Evolutionary conservation across 2,329 filamentous ascomycete species (phyloP).

Genomic region (Aureobasidium leucospermi): DNA sequence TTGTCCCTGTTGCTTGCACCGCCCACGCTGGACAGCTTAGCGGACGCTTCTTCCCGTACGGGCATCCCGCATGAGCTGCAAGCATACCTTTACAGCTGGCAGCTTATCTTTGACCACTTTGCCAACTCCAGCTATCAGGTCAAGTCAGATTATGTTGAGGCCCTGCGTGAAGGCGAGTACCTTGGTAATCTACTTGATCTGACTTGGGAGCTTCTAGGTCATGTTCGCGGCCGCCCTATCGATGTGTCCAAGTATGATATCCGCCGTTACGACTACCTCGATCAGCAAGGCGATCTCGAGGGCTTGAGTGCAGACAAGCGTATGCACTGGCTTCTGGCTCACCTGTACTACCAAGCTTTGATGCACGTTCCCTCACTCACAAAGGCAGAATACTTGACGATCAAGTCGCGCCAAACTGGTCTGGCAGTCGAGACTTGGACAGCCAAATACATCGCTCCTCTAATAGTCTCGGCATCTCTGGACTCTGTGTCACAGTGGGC

Average conservation of each 20-base stretch:
- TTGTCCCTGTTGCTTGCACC: conserved; percentile 75
- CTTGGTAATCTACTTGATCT: conserved; percentile 67
- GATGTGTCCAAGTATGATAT: conserved; percentile 65
- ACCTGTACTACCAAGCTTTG: conserved; percentile 77
- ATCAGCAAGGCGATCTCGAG: conserved; percentile 12
- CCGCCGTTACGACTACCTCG: conserved; percentile 48
- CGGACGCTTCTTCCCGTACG: conserved; percentile 56
- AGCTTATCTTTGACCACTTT: conserved; percentile 82
- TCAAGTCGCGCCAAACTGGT: conserved; percentile 70
- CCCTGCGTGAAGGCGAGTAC: conserved; percentile 67
- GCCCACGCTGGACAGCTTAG: conserved; percentile 61
- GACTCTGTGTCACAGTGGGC: conserved; percentile 64
- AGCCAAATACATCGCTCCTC: conserved; percentile 67
- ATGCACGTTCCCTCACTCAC: conserved; percentile 71
- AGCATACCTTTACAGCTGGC: conserved; percentile 82
- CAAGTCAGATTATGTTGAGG: conserved; percentile 69
- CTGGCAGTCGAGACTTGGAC: conserved; percentile 79
- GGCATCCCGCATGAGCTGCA: conserved; percentile 62
- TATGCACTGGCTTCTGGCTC: conserved; percentile 74
- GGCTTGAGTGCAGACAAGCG: conserved; percentile 61
- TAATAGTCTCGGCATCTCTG: conserved; percentile 59
- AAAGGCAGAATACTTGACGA: conserved; percentile 76
- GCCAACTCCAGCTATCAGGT: conserved; percentile 58
- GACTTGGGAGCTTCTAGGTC: conserved; percentile 76
- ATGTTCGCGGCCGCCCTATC: conserved; percentile 63